Evolutionary conservation across 169 alveolate species (phyloP).

Genomic region (Eimeria falciformis): DNA sequence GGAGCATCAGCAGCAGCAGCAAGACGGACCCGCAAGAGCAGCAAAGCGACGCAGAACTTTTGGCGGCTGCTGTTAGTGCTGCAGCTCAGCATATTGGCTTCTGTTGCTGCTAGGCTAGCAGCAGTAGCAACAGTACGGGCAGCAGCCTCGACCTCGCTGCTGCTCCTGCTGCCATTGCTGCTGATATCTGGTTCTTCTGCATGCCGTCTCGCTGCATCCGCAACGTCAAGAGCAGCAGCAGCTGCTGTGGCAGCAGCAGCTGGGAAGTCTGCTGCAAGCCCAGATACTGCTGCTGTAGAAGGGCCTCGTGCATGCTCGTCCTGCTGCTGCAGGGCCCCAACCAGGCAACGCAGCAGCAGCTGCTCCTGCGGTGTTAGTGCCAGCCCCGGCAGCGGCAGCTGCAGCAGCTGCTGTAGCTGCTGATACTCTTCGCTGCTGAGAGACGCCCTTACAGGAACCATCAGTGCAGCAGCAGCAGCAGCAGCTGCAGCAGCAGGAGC

Average conservation of each 20-base stretch:
- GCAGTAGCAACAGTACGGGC: slow-evolving; percentile 8
- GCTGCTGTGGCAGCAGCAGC: slow-evolving; percentile 61
- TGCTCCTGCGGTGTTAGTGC: slow-evolving; percentile 66
- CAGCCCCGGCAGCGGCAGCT: slow-evolving; percentile 50
- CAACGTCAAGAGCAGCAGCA: slow-evolving; percentile 36
- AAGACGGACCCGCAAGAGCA: not conserved
- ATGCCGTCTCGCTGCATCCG: not conserved
- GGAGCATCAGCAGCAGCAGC: not conserved
- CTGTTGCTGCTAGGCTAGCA: slow-evolving; percentile 24
- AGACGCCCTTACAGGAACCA: slow-evolving; percentile 23
- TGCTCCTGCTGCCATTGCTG: not conserved
- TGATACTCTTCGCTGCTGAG: not conserved
- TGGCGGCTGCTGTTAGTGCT: slow-evolving; percentile 31
- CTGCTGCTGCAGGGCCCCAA: slow-evolving; percentile 48
- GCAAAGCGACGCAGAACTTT: not conserved
- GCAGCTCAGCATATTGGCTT: not conserved
- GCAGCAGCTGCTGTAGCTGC: slow-evolving; percentile 64
- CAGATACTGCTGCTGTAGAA: slow-evolving; percentile 29
- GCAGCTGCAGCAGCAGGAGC: not conserved
- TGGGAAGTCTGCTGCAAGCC: slow-evolving; percentile 68
- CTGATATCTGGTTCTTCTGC: not conserved
- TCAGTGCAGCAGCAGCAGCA: not conserved
- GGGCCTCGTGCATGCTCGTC: slow-evolving; percentile 18
- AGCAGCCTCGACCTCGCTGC: slow-evolving; percentile 8
- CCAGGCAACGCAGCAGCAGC: slow-evolving; percentile 57